phyloP scores from a whole-genome alignment of 768 basidiomycete species.

The Tulasnella sp. region DNA sequence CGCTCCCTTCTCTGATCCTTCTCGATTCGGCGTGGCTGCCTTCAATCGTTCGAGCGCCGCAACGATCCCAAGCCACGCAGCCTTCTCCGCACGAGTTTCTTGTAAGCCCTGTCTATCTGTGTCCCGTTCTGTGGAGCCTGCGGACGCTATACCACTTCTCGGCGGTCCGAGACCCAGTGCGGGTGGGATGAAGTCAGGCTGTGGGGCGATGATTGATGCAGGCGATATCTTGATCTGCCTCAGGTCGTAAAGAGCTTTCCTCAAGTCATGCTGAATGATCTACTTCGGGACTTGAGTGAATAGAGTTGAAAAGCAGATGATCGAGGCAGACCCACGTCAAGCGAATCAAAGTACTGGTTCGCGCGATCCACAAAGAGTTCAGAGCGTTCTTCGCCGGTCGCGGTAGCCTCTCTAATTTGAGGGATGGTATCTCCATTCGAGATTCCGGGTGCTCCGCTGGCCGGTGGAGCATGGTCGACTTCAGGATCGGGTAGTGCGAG shows the following conservation, averaged over 20 bases:
- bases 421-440: background rate
- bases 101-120: constrained; percentile 14
- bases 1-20: too few relatives aligned
- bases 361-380: constrained; percentile 17
- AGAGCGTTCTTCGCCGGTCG: constrained; percentile 16
- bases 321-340: constrained; percentile 9
- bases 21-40: background rate
- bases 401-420: background rate
- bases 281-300: background rate
- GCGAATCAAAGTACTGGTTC: constrained; percentile 17
- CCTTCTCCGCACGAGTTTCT: constrained; percentile 17
- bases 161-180: constrained; percentile 11
- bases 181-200: constrained; percentile 14
- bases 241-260: constrained; percentile 9
- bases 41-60: constrained; percentile 3
- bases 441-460: background rate
- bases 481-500: constrained; percentile 11
- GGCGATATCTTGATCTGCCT: constrained; percentile 16
- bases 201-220: constrained; percentile 15
- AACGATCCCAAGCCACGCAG: constrained; percentile 17
- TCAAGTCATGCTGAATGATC: constrained; percentile 12
- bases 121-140: background rate
- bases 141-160: background rate
- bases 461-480: background rate
- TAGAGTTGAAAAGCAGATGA: background rate